phyloP scores from a whole-genome alignment of 306 rosid species.

The Acmispon strigosus region DNA sequence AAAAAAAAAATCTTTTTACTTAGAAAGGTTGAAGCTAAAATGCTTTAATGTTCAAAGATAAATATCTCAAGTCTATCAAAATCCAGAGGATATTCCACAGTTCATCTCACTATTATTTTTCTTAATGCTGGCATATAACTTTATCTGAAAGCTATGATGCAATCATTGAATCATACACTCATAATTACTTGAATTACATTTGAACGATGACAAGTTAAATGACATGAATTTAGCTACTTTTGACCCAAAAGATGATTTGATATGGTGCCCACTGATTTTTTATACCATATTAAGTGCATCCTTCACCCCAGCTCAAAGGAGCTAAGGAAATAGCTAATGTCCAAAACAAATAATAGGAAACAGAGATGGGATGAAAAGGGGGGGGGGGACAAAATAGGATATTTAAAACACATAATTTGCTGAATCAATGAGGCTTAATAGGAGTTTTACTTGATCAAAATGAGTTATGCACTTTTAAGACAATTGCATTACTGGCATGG shows the following conservation, averaged over 20 bases:
- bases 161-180: neutral
- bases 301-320: neutral
- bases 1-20: neutral
- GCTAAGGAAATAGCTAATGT: no score
- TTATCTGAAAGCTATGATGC: neutral
- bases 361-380: no score
- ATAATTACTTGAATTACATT: neutral
- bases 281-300: neutral
- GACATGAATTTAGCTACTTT: neutral
- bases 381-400: no score
- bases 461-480: no score
- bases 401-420: no score
- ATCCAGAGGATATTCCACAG: neutral
- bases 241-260: neutral
- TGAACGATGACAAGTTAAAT: neutral
- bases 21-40: no score
- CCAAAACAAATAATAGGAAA: no score
- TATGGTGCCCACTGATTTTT: neutral
- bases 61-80: neutral
- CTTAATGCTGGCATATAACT: neutral
- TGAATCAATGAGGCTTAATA: no score
- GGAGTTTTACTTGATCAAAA: no score
- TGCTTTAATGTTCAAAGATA: no score
- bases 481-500: no score
- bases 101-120: neutral